A percentile compares a stretch with the other conserved stretches of the same genome.
phyloP scores from a whole-genome alignment of 495 filamentous ascomycete species.

The Penicillium chermesinum region DNA sequence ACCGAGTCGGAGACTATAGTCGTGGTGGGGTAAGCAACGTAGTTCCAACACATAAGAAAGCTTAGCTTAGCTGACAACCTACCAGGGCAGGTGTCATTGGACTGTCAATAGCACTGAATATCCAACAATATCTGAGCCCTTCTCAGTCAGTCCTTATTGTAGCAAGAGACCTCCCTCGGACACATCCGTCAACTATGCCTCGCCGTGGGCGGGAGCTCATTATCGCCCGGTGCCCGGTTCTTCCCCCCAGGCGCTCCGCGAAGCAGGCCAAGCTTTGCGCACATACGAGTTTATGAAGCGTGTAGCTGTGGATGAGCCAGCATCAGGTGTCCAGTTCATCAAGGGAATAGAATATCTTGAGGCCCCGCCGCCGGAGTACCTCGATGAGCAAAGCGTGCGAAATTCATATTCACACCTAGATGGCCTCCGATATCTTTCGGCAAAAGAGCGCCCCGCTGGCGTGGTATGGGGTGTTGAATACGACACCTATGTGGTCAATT shows the following conservation, averaged over 20 bases:
- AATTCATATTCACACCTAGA: slow-evolving; percentile 31
- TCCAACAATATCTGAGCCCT: slow-evolving; percentile 39
- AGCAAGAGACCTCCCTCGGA: slow-evolving; percentile 51
- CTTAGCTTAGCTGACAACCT: slow-evolving; percentile 9
- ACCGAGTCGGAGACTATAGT: slow-evolving; percentile 34
- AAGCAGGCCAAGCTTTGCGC: slow-evolving; percentile 44
- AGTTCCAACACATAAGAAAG: neutral
- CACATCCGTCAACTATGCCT: slow-evolving; percentile 57
- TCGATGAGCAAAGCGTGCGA: slow-evolving; percentile 25
- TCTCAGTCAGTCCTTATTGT: slow-evolving; percentile 47
- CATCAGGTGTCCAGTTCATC: slow-evolving; percentile 48
- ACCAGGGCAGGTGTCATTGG: slow-evolving; percentile 55
- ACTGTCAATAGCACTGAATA: slow-evolving; percentile 46
- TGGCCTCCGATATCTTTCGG: slow-evolving; percentile 39
- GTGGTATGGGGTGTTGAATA: slow-evolving; percentile 55
- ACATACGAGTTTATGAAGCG: slow-evolving; percentile 50
- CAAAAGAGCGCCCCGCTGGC: slow-evolving; percentile 38
- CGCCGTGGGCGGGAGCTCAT: slow-evolving; percentile 61
- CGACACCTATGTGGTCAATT: slow-evolving; percentile 54
- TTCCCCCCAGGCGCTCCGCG: slow-evolving; percentile 33
- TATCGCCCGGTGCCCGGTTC: slow-evolving; percentile 52
- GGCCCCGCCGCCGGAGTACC: slow-evolving; percentile 38
- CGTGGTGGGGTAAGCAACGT: slow-evolving; percentile 37
- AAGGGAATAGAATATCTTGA: slow-evolving; percentile 59
- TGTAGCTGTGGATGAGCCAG: slow-evolving; percentile 33